Evolutionary conservation across 1,139 yeast genomes (phyloP), one percentile per base, ranked within the genome.

Genomic region (Debaryomyces robertsiae): DNA sequence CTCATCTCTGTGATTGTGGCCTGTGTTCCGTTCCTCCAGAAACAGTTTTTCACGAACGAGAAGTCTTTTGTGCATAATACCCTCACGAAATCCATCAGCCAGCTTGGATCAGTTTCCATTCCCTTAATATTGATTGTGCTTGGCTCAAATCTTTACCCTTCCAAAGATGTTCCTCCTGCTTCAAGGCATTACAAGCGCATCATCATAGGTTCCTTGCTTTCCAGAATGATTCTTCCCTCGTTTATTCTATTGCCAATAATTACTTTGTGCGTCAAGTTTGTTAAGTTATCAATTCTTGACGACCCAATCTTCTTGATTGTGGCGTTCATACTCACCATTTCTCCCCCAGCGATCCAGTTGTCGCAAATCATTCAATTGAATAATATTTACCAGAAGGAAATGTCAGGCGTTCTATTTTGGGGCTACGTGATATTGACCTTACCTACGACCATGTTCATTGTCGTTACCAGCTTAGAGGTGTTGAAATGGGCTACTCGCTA

Each of bases 331-430:
- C 73, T 86, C 37, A 84, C 93, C 4, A 77, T 85, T 3, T 79
- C 91, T 1, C 95, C 95, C 2, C 95, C 95, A 1, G 94, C 94
- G 4, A 85, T 86, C 53, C 95, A 86, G 65, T 73, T 86, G 38
- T 81, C 90, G 28, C 95, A 86, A 58, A 86, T 86, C 50, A 84
- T 90, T 49, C 94, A 85, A 58, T 67, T 86, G 49, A 86, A 86
- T 59, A 81, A 79, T 47, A 75, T 86, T 25, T 86, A 81, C 58
- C 93, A 87, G 55, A 75, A 77, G 54, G 95, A 87, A 58, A 87
- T 87, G 93, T 82, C 90, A 0, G 86, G 90, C 3, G 91, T 86
- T n/a, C 69, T 87, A 46, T 86, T 87, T 54, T 86, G 94, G 87
- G 94, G 95, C 5, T 86, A 86, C 52, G 93, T 79, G 17, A 74